Evolutionary conservation across 208 protist species (phyloP), one percentile per base, ranked within the genome.

Genomic region (Trypanosoma avium): DNA sequence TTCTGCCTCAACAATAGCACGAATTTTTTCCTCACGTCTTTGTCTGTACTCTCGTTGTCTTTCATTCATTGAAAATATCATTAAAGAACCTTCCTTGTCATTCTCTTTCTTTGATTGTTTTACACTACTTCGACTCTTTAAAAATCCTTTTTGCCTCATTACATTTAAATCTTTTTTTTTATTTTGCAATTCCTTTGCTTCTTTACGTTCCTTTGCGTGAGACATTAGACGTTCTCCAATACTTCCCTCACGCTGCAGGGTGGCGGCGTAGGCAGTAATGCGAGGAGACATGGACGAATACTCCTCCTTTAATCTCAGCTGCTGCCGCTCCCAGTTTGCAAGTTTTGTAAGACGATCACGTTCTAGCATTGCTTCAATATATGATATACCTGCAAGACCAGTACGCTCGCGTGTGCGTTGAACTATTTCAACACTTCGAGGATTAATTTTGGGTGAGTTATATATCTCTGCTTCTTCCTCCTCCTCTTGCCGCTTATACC

Each of bases 231-330:
- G 58, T 24, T 77, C 36, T n/a, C 19, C 50, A 50, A 56, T 45
- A 40, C 42, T 43, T 58, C 48, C 30, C 33, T 22, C 17, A 68
- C 33, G 35, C 52, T 50, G 27, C 26, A 78, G 35, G 33, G 46
- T 46, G 5, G 75, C 75, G 46, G 75, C 75, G 21, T 62, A 61
- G 7, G 61, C 52, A 8, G 75, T 81, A 42, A 81, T 81, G 9
- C 64, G 66, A 8, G 75, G 75, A 0, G 13, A 33, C 15, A 45
- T 53, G 0, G 53, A 1, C 0, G 33, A n/a, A 0, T 12, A 0
- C 46, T 72, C 52, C 22, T 19, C 19, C 17, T 0, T 0, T 13
- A 30, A n/a, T 8, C 27, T 50, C 12, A 19, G 24, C 32, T 67
- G 66, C 4, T 72, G 38, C 65, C 29, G 38, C 29, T 77, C 70